A percentile compares a stretch with the other conserved stretches of the same genome.
Evolutionary conservation across 306 rosid species (phyloP).

Genomic region (Benincasa hispida): DNA sequence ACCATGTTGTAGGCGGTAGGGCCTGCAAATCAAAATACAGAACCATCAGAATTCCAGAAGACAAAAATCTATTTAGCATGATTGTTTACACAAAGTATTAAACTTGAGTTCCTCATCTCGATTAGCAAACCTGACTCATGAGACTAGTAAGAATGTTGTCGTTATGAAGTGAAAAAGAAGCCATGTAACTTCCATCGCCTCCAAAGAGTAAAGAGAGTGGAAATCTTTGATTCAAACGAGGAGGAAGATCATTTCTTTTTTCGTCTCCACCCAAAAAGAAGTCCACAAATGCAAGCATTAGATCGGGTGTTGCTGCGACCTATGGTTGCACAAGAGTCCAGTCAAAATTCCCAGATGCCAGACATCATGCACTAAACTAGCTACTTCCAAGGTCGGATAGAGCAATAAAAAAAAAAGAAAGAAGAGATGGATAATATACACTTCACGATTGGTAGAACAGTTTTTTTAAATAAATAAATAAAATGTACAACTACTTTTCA

Average conservation of each 20-base stretch:
- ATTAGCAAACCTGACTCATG: slow-evolving; percentile 86
- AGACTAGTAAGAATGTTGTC: slow-evolving; percentile 94
- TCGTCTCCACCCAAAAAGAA: slow-evolving; percentile 99
- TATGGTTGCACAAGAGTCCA: slow-evolving; percentile 19
- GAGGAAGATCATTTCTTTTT: slow-evolving; percentile 91
- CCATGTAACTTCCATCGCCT: slow-evolving; percentile 98
- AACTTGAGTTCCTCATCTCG: slow-evolving; percentile 8
- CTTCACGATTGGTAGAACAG: neutral
- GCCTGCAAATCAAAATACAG: slow-evolving; percentile 31
- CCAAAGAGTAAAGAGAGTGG: slow-evolving; percentile 84
- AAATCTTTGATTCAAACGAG: slow-evolving; percentile 63
- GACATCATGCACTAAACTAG: neutral
- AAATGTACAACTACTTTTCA: too few relatives aligned
- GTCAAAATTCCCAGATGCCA: neutral
- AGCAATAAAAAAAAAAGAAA: neutral
- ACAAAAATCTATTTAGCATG: neutral
- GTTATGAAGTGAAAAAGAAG: slow-evolving; percentile 75
- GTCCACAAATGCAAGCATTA: slow-evolving; percentile 90
- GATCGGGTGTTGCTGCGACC: slow-evolving; percentile 94
- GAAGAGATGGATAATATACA: neutral
- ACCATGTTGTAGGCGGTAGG: slow-evolving; percentile 92
- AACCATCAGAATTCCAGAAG: neutral
- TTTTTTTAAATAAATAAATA: too few relatives aligned
- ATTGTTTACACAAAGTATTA: neutral
- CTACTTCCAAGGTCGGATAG: neutral